A percentile compares a stretch with the other conserved stretches of the same genome.
These are phyloP conservation scores for Neodidymelliopsis sp. DNA, from an alignment of 2,329 filamentous ascomycete genomes.

Conservation along the genomic window DNA sequence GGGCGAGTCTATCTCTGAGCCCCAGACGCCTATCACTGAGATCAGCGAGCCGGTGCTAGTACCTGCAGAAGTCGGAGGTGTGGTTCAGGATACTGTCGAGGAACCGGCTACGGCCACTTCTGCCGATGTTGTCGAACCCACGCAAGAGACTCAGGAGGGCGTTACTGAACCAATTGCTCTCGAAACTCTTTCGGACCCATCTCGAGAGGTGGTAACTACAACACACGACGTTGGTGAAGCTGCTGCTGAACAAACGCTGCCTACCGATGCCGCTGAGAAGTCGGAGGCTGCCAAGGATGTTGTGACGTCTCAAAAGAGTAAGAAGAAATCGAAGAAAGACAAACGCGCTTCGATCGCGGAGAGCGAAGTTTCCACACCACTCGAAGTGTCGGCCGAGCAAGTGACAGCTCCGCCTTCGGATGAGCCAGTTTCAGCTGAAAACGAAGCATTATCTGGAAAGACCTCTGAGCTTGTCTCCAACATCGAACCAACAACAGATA, in stretches of 20 bases:
- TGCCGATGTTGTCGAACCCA: background rate
- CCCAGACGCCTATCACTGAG: constrained; percentile 22
- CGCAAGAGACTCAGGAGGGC: background rate
- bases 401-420: constrained; percentile 4
- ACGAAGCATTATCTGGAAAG: constrained; percentile 21
- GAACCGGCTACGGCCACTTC: constrained; percentile 1
- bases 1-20: constrained; percentile 25
- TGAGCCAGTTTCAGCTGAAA: background rate
- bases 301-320: constrained; percentile 27
- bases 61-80: background rate
- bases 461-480: background rate
- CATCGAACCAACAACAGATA: constrained; percentile 3
- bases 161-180: background rate
- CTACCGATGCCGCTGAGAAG: constrained; percentile 1
- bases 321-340: constrained; percentile 33
- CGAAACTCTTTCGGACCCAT: background rate
- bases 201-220: background rate
- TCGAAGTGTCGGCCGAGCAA: constrained; percentile 12
- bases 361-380: constrained; percentile 12
- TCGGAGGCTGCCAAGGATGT: constrained; percentile 3
- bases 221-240: background rate
- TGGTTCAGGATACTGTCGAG: background rate
- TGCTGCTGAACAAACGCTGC: background rate
- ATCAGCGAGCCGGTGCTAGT: constrained; percentile 2
- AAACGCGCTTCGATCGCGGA: constrained; percentile 23